phyloP scores from a whole-genome alignment of 805 yeast species.

The Myxozyma kluyveri region DNA sequence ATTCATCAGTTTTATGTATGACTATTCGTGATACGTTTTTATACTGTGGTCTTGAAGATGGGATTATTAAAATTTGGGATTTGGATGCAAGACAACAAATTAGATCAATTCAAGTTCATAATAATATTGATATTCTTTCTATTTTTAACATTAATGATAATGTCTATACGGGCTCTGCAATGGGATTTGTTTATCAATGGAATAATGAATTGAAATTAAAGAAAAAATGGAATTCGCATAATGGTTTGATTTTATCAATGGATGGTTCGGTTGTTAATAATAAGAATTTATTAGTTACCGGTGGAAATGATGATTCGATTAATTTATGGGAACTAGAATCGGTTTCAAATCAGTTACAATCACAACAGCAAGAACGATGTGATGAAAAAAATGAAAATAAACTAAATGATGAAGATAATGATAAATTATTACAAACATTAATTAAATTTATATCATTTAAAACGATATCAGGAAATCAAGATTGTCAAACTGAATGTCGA shows the following conservation, averaged over 20 bases:
- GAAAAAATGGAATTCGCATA: constrained; percentile 52
- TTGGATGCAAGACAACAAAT: constrained; percentile 72
- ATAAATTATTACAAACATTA: constrained; percentile 62
- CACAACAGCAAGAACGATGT: too few species aligned
- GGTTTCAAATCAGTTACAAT: too few species aligned
- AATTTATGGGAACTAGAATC: constrained; percentile 84
- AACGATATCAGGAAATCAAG: constrained; percentile 77
- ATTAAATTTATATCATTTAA: constrained; percentile 61
- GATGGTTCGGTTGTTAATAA: constrained; percentile 46
- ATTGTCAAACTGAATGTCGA: constrained; percentile 72
- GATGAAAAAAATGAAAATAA: too few species aligned
- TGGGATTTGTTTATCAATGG: constrained; percentile 51
- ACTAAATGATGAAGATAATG: too few species aligned
- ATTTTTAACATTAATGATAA: constrained; percentile 55
- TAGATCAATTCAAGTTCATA: constrained; percentile 39
- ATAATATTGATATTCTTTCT: constrained; percentile 58
- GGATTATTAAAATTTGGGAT: constrained; percentile 82
- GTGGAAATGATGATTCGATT: constrained; percentile 67
- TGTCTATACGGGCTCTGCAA: constrained; percentile 59
- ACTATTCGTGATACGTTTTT: constrained; percentile 62
- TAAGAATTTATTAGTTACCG: constrained; percentile 55
- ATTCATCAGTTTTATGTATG: constrained; percentile 70
- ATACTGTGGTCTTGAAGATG: constrained; percentile 78
- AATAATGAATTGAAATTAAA: constrained; percentile 47
- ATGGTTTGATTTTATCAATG: constrained; percentile 58